Conservation (phyloP, 768 basidiomycete species). For the Brasilioporus rufonigricans region DNA sequence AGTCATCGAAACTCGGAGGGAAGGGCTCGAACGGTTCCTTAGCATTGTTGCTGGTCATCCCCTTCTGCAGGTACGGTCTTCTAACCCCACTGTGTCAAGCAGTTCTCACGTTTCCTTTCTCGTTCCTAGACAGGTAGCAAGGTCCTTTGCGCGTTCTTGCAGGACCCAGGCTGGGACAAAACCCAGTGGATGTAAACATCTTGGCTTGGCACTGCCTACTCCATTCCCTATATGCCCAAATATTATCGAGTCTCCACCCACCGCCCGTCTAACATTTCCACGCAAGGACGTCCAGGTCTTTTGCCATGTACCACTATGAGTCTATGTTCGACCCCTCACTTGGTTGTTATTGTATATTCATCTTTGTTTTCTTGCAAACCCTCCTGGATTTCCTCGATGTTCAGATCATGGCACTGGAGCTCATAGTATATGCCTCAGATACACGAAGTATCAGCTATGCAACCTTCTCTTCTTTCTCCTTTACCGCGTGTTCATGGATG, state of each 20-base stretch:
- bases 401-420: neutral
- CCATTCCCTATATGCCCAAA: neutral
- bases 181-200: conserved; percentile 65
- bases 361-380: conserved; percentile 13
- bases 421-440: conserved; percentile 9
- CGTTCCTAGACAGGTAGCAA: conserved; percentile 83
- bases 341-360: conserved; percentile 25
- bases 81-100: neutral
- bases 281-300: conserved; percentile 10
- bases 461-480: conserved; percentile 1
- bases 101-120: conserved; percentile 4
- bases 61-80: conserved; percentile 73
- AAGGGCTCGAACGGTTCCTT: conserved; percentile 92
- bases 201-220: neutral
- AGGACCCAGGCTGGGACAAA: conserved; percentile 92
- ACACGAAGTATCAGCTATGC: conserved; percentile 14
- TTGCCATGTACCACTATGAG: conserved; percentile 21
- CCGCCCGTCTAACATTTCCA: neutral
- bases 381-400: neutral
- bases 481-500: conserved; percentile 49
- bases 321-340: conserved; percentile 9
- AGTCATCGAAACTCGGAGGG: conserved; percentile 87
- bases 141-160: conserved; percentile 91
- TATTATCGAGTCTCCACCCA: neutral
- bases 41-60: conserved; percentile 98